Base-by-base conservation (phyloP, 257 asterid species). In the Ehretia macrophylla region DNA sequence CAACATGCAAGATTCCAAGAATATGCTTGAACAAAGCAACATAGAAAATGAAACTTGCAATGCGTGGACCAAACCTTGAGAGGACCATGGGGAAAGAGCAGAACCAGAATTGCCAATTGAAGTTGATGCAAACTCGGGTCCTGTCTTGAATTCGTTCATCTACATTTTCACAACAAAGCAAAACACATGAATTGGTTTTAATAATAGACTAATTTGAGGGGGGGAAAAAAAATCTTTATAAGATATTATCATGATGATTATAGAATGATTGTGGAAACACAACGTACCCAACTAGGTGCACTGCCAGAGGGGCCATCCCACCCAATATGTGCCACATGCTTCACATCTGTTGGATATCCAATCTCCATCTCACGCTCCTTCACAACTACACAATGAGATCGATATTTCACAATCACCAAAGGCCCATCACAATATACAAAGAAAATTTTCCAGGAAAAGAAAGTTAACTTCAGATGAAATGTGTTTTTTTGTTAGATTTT, bases 291-390 rank as follows among this genome's bases (percentile, higher is more conserved):
- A 83, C 75, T 85, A 10, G 96, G 96, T 0, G 96, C 90, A 63
- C 66, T 68, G 32, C 94, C 95, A 53, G 90, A 64, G 16, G 72
- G 74, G 51, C 94, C 93, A 64, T 88, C 96, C 95, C 96, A 88
- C 45, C 96, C 96, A 68, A 88, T 83, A 65, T 88, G 96, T 19
- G 95, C 85, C 77, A 88, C 88, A 74, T 88, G 96, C 78, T 88
- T 85, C 67, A 85, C 96, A 68, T 88, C 90, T 48, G 95, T 88
- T 3, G 96, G 96, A 40, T 54, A 76, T 49, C 96, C 96, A 62
- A 88, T 88, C 71, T 88, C 95, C 8, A 85, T 76, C 68, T 88
- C 94, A 39, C 87, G 87, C 69, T 88, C 96, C 83, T 83, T 85
- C 67, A 85, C 88, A 64, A 83, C 95, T 83, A 32, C 71, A 72